Conservation (phyloP, 805 yeast species). For the Saccharomyces eubayanus region DNA sequence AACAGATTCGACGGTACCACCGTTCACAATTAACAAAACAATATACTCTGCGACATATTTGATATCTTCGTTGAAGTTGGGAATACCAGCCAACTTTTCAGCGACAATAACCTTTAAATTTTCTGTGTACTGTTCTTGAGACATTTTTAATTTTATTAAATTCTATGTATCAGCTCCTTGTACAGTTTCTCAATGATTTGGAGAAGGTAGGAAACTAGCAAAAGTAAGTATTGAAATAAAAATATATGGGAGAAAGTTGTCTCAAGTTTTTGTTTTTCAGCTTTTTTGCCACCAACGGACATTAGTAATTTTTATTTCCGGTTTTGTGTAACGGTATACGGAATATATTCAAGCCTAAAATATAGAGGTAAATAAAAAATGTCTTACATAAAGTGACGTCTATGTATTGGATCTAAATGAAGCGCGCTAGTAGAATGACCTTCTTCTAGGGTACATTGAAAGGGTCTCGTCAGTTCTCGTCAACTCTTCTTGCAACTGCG, state of each 20-base stretch:
- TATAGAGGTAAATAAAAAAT: background rate
- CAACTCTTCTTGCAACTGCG: slow-evolving; percentile 11
- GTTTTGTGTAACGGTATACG: background rate
- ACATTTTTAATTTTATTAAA: slow-evolving; percentile 10
- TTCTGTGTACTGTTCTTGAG: slow-evolving; percentile 26
- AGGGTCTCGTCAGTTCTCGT: slow-evolving; percentile 12
- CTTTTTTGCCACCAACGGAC: background rate
- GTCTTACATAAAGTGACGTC: background rate
- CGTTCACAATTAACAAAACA: slow-evolving; percentile 60
- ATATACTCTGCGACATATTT: slow-evolving; percentile 66
- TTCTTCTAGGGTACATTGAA: slow-evolving; percentile 14
- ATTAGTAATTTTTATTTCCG: background rate
- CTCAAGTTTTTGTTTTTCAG: background rate
- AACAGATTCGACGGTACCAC: slow-evolving; percentile 53
- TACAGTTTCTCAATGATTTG: background rate
- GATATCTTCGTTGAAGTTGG: slow-evolving; percentile 42
- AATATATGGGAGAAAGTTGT: background rate
- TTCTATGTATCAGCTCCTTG: background rate
- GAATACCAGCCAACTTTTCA: slow-evolving; percentile 33
- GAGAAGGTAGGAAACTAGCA: background rate
- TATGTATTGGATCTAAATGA: background rate
- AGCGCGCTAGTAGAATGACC: slow-evolving; percentile 24
- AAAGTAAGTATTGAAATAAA: background rate
- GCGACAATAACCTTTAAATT: slow-evolving; percentile 39
- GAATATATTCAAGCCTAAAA: background rate